Conservation (phyloP, 139 green algal species). For the Axilococcus clingmanii region DNA sequence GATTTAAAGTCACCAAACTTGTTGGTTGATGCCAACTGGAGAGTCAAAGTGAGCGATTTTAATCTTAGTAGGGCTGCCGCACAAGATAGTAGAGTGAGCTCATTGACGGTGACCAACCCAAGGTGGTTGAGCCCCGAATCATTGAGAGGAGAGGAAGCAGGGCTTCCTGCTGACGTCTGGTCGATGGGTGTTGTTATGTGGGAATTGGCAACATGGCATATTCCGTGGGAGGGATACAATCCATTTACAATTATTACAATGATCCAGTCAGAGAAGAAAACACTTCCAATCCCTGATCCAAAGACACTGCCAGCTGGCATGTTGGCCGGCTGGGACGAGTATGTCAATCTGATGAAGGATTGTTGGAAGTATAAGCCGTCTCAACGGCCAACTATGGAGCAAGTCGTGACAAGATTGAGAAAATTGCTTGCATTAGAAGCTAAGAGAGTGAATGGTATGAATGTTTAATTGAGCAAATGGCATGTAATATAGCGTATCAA, state of each 20-base stretch:
- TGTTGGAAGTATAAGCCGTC: conserved; percentile 13
- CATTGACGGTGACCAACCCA: conserved; percentile 34
- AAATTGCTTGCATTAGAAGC: neutral
- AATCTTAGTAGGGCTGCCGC: conserved; percentile 35
- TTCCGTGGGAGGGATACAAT: conserved; percentile 21
- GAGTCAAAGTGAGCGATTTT: conserved; percentile 41
- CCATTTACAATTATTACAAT: conserved; percentile 15
- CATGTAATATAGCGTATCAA: too few species aligned
- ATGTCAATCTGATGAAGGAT: conserved; percentile 10
- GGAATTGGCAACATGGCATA: conserved; percentile 39
- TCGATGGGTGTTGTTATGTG: conserved; percentile 52
- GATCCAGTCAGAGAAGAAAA: neutral
- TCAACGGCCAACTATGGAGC: conserved; percentile 7
- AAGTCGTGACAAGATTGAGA: conserved; percentile 3
- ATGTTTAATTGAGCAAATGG: too few species aligned
- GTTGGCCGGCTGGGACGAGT: conserved; percentile 5
- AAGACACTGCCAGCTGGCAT: conserved; percentile 3
- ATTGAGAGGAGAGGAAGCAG: conserved; percentile 14
- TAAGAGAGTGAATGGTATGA: too few species aligned
- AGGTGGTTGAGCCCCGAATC: conserved; percentile 45
- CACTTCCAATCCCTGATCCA: conserved; percentile 1
- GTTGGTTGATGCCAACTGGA: conserved; percentile 47
- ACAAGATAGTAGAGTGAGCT: conserved; percentile 7
- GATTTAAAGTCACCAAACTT: conserved; percentile 49
- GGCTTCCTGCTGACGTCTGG: conserved; percentile 35